These are phyloP conservation scores for Arachnomyces sp. DNA, from an alignment of 2,329 filamentous ascomycete species.

Conservation along the genomic window DNA sequence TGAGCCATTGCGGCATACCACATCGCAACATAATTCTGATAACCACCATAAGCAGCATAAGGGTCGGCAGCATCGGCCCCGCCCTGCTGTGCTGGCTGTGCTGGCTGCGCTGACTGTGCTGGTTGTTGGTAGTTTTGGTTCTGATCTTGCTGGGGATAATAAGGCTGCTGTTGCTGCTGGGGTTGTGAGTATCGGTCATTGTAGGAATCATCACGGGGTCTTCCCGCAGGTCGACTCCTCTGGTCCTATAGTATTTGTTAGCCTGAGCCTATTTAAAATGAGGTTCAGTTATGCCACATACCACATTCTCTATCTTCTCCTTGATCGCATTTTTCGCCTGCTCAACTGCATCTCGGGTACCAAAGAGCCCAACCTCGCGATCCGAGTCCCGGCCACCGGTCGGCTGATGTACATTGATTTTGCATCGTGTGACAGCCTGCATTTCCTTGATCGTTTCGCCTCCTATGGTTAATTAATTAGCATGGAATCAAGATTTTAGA, in stretches of 20 bases:
- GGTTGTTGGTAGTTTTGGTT: conserved; percentile 39
- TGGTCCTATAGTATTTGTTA: conserved; percentile 24
- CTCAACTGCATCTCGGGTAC: conserved; percentile 66
- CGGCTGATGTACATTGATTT: conserved; percentile 79
- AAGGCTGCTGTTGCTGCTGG: conserved; percentile 28
- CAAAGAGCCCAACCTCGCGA: conserved; percentile 80
- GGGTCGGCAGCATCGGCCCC: conserved; percentile 52
- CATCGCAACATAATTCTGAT: conserved; percentile 69
- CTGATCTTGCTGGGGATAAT: conserved; percentile 40
- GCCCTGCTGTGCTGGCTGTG: not conserved
- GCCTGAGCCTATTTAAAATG: conserved; percentile 14
- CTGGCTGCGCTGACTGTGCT: conserved; percentile 22
- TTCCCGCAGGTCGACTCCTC: conserved; percentile 25
- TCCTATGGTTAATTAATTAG: conserved; percentile 35
- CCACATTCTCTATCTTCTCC: conserved; percentile 85
- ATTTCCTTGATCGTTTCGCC: conserved; percentile 93
- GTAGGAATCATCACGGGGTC: conserved; percentile 26
- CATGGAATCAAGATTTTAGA: not conserved
- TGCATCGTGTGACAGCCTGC: conserved; percentile 80
- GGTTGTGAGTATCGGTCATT: conserved; percentile 42
- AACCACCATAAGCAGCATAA: conserved; percentile 76
- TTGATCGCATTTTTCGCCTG: conserved; percentile 78
- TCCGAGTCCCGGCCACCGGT: conserved; percentile 71
- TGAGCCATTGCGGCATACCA: conserved; percentile 68
- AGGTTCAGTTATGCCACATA: conserved; percentile 42